Percentiles rank a stretch among this genome's conserved stretches.
Evolutionary conservation across 2,329 filamentous ascomycete genomes (phyloP).

Genomic region (Ophiosphaerella korrae): DNA sequence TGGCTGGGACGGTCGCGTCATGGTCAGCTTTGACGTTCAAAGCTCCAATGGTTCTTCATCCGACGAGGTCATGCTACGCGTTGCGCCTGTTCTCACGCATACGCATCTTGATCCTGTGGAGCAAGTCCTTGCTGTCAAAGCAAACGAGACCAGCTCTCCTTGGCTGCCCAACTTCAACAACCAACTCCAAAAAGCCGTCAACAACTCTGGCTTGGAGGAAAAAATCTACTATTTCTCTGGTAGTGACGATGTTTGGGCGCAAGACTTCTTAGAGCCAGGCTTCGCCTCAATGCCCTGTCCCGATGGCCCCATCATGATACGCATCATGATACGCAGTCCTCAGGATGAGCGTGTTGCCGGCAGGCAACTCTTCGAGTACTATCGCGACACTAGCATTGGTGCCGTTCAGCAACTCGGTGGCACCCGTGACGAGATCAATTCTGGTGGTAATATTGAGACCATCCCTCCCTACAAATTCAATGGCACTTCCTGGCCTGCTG

Average conservation of each 20-base stretch:
- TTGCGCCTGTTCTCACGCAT: slow-evolving; percentile 48
- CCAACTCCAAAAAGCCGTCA: slow-evolving; percentile 13
- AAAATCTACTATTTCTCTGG: slow-evolving; percentile 24
- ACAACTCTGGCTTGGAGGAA: slow-evolving; percentile 6
- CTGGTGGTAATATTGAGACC: background rate
- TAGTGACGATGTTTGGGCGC: slow-evolving; percentile 46
- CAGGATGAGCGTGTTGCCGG: slow-evolving; percentile 35
- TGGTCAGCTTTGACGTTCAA: slow-evolving; percentile 32
- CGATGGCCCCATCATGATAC: slow-evolving; percentile 36
- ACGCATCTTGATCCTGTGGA: slow-evolving; percentile 42
- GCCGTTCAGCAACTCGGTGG: slow-evolving; percentile 32
- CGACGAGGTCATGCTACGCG: slow-evolving; percentile 39
- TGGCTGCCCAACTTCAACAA: slow-evolving; percentile 1
- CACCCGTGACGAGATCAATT: background rate
- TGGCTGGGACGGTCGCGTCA: slow-evolving; percentile 7
- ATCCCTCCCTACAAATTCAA: background rate
- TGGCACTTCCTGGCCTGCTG: background rate
- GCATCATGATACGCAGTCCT: slow-evolving; percentile 37
- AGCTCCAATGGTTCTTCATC: slow-evolving; percentile 13
- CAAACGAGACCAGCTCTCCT: background rate
- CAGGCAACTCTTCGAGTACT: slow-evolving; percentile 38
- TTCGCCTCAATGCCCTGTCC: slow-evolving; percentile 50
- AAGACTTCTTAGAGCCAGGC: slow-evolving; percentile 49
- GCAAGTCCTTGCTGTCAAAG: slow-evolving; percentile 26
- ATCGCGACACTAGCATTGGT: slow-evolving; percentile 35